Conservation (phyloP, 2,329 filamentous ascomycete species). For the Thielaviopsis populi region DNA sequence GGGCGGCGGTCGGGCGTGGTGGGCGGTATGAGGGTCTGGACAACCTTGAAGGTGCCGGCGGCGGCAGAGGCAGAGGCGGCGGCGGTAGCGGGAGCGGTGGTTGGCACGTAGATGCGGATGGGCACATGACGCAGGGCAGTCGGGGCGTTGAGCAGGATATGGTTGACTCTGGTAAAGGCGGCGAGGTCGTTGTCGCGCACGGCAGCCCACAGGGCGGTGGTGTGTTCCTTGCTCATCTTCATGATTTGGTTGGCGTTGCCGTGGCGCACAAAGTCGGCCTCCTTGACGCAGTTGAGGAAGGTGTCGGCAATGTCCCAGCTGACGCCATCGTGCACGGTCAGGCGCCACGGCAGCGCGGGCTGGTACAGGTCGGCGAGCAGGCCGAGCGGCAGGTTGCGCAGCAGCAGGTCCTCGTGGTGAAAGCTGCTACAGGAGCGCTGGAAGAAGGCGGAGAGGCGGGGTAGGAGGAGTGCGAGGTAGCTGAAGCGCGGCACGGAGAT, state of each 20-base stretch:
- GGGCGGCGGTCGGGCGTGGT: slow-evolving; percentile 27
- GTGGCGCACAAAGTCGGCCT: slow-evolving; percentile 76
- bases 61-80: slow-evolving; percentile 16
- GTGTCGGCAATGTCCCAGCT: slow-evolving; percentile 48
- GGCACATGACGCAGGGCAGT: slow-evolving; percentile 70
- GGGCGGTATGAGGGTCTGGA: slow-evolving; percentile 59
- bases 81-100: slow-evolving; percentile 36
- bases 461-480: slow-evolving; percentile 43
- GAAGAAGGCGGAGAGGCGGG: slow-evolving; percentile 40
- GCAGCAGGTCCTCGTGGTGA: slow-evolving; percentile 39
- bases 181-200: slow-evolving; percentile 63
- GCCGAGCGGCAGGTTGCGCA: slow-evolving; percentile 39
- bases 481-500: slow-evolving; percentile 41
- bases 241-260: slow-evolving; percentile 83
- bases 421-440: slow-evolving; percentile 41
- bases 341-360: slow-evolving; percentile 38
- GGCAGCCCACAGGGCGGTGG: slow-evolving; percentile 65
- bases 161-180: slow-evolving; percentile 59
- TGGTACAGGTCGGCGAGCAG: slow-evolving; percentile 43
- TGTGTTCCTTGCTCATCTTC: slow-evolving; percentile 72
- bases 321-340: slow-evolving; percentile 38
- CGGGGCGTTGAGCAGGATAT: slow-evolving; percentile 60
- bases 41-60: slow-evolving; percentile 47
- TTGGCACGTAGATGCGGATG: slow-evolving; percentile 70
- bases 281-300: slow-evolving; percentile 50